Base-by-base conservation (phyloP, 768 basidiomycete genomes). In the Jaapia argillacea region DNA sequence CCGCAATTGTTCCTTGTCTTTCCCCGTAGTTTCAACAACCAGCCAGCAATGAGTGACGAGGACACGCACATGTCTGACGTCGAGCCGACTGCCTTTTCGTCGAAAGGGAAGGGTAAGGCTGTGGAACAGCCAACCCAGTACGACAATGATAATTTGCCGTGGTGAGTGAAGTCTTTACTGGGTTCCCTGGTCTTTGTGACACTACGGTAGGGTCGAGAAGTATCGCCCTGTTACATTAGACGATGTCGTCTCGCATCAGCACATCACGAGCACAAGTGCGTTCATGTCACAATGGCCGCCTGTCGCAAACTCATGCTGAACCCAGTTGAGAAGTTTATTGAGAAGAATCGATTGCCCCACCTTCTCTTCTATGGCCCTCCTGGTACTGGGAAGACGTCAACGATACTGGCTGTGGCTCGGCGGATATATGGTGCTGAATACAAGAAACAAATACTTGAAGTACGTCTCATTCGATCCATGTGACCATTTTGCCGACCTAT, bases 311-410 rank as follows among this genome's bases (percentile, higher is more conserved):
- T 48, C 51, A 51, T 40, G 38, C 43, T 36, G 13, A 23, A 36
- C 27, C 14, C 54, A 99, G 94, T 99, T 62, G 91, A 96, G 61
- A 85, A 83, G 58, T 98, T 99, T 60, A 96, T 99, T 49, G 83
- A 90, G 53, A 90, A 89, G 62, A 94, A 93, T 51, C 71, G 93
- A 41, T 59, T 99, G 20, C 96, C 96, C 0, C 96, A 99, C 63
- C 69, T 99, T 23, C 70, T 99, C 42, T 91, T 99, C 63, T 99
- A 99, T 56, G 96, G 96, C 0, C 96, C 96, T 25, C 96, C 96
- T 7, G 96, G 94, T 7, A 99, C 96, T 0, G 96, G 96, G 41
- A 99, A 99, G 63, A 99, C 96, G 4, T 93, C 91, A 0, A 98
- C 93, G 0, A 94, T 99, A 49, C 70, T 98, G 6, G 96, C 96